Evolutionary conservation across 2,329 filamentous ascomycete species (phyloP).

Genomic region (Leptographium lundbergii): DNA sequence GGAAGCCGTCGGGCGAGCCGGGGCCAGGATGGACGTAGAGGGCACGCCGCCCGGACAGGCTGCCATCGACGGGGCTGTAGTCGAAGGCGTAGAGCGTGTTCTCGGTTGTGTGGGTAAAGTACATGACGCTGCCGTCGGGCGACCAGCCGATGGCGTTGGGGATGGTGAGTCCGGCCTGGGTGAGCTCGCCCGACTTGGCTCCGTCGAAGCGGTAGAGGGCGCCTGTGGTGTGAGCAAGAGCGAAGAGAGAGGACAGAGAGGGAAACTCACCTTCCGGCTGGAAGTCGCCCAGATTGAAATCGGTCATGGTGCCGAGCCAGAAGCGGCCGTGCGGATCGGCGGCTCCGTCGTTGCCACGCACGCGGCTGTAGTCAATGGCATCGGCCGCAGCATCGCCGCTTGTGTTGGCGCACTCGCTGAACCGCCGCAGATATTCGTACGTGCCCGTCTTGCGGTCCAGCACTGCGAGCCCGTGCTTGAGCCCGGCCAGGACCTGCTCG

Average conservation of each 20-base stretch:
- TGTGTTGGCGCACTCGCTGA: constrained; percentile 22
- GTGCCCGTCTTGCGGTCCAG: constrained; percentile 49
- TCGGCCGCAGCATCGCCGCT: background rate
- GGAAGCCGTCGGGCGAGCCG: constrained; percentile 72
- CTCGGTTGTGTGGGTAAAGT: constrained; percentile 68
- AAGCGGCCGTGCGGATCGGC: constrained; percentile 70
- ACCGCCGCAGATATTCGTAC: constrained; percentile 41
- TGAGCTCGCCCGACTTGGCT: constrained; percentile 43
- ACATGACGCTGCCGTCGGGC: constrained; percentile 57
- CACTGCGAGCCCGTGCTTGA: constrained; percentile 72
- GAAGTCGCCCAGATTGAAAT: constrained; percentile 46
- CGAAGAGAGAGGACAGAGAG: too few species aligned
- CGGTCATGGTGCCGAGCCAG: constrained; percentile 81
- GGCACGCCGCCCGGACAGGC: constrained; percentile 53
- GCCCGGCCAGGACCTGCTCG: constrained; percentile 60
- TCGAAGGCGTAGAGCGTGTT: constrained; percentile 62
- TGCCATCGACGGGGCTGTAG: constrained; percentile 52
- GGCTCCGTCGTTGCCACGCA: constrained; percentile 70
- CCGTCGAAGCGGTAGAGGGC: constrained; percentile 60
- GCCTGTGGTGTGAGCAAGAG: constrained; percentile 35
- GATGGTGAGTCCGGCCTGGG: constrained; percentile 56
- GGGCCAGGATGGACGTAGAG: constrained; percentile 58
- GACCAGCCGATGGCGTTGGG: constrained; percentile 83
- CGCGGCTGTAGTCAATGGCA: constrained; percentile 30
- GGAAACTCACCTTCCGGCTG: constrained; percentile 40